Evolutionary conservation across 208 protist genomes (phyloP).

Genomic region (Crithidia sp.): DNA sequence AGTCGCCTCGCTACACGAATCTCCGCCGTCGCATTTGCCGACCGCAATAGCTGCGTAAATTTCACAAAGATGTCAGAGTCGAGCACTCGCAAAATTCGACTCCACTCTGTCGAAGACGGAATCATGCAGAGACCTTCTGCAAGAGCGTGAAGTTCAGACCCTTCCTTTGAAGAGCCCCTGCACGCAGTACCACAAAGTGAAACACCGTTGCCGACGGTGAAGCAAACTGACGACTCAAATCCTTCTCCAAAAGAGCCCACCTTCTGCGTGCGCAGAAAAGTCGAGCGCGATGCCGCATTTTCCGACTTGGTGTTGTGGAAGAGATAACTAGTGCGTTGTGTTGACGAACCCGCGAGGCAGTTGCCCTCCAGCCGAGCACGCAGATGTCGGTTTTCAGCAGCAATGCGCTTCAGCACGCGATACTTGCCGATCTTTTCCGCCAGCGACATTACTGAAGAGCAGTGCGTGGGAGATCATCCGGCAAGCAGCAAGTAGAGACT

Average conservation of each 20-base stretch:
- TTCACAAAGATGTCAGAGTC: slow-evolving; percentile 22
- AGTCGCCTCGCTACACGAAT: background rate
- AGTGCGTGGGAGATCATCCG: no score
- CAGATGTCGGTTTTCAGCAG: slow-evolving; percentile 50
- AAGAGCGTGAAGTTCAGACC: slow-evolving; percentile 14
- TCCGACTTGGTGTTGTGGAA: no score
- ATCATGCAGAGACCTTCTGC: slow-evolving; percentile 15
- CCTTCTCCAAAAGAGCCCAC: background rate
- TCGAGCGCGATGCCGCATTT: background rate
- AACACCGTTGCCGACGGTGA: slow-evolving; percentile 32
- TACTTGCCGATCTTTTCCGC: slow-evolving; percentile 38
- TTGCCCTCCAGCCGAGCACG: slow-evolving; percentile 36
- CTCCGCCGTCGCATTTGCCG: slow-evolving; percentile 2
- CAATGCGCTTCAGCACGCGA: slow-evolving; percentile 43
- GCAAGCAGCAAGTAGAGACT: no score
- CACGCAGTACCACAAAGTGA: slow-evolving; percentile 22
- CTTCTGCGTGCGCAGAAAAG: slow-evolving; percentile 17
- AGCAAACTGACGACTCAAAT: slow-evolving; percentile 41
- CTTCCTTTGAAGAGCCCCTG: slow-evolving; percentile 2
- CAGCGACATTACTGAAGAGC: slow-evolving; percentile 21
- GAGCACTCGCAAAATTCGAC: background rate
- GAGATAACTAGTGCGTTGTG: background rate
- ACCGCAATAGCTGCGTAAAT: background rate
- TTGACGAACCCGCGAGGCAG: slow-evolving; percentile 1
- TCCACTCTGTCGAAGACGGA: slow-evolving; percentile 8